phyloP scores from a whole-genome alignment of 179 eudicot species.

The Vitellaria paradoxa region DNA sequence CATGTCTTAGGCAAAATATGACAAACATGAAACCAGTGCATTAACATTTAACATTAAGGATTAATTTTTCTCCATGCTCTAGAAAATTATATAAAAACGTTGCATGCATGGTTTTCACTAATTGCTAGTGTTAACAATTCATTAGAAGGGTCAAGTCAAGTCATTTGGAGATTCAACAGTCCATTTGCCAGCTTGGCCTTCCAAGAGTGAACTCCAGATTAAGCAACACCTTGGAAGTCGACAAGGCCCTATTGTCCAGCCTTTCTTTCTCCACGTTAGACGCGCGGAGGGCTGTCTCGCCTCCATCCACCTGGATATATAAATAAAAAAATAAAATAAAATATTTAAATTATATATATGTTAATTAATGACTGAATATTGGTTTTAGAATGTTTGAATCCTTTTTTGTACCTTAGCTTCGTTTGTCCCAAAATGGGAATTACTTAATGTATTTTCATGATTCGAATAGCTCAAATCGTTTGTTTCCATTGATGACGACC shows the following conservation, averaged over 20 bases:
- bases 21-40: background rate
- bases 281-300: no score
- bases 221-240: no score
- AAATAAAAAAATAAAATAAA: no score
- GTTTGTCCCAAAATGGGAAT: no score
- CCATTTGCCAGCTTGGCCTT: conserved; percentile 41
- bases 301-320: no score
- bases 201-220: conserved; percentile 56
- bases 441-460: no score
- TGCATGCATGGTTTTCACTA: background rate
- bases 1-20: background rate
- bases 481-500: conserved; percentile 23
- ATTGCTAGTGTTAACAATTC: conserved; percentile 12
- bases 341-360: no score
- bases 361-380: background rate
- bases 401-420: no score
- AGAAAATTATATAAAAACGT: background rate
- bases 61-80: conserved; percentile 3
- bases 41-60: background rate
- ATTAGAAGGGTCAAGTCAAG: conserved; percentile 23
- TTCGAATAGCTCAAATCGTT: conserved; percentile 4
- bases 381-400: background rate
- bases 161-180: conserved; percentile 31
- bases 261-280: no score
- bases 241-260: no score